Evolutionary conservation across 2,329 filamentous ascomycete species (phyloP).

Genomic region (Onygenales sp.): DNA sequence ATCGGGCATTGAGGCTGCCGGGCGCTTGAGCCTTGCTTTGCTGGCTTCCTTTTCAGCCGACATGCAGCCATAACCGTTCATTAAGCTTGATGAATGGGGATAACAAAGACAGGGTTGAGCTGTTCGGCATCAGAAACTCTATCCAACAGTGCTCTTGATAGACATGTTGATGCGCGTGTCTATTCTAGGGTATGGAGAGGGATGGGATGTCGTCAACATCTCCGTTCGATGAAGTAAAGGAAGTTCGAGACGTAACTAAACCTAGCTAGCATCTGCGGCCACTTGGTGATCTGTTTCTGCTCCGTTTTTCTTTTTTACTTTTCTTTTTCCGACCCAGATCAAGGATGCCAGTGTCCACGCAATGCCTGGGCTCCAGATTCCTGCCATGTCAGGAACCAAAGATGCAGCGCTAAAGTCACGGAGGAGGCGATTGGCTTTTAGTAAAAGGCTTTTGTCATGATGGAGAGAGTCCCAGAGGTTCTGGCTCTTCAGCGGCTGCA

Average conservation of each 20-base stretch:
- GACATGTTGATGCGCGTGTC: too few relatives aligned
- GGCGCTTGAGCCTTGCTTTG: not conserved
- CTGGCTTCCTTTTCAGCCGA: not conserved
- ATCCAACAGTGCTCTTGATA: not conserved
- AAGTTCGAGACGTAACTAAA: too few relatives aligned
- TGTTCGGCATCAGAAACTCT: not conserved
- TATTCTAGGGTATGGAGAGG: too few relatives aligned
- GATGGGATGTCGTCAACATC: too few relatives aligned
- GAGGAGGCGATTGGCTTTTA: not conserved
- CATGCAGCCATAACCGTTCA: not conserved
- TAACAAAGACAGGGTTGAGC: not conserved
- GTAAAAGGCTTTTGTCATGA: not conserved
- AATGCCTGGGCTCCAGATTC: not conserved
- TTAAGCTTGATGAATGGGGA: not conserved
- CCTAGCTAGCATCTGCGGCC: too few relatives aligned
- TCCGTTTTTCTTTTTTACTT: too few relatives aligned
- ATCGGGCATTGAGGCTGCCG: not conserved
- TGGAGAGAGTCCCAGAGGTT: not conserved
- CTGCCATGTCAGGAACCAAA: slow-evolving; percentile 2
- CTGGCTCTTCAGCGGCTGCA: slow-evolving; percentile 15
- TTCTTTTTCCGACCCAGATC: too few relatives aligned
- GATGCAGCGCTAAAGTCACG: not conserved
- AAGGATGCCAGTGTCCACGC: not conserved
- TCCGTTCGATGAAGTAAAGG: too few relatives aligned
- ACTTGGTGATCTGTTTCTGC: too few relatives aligned